phyloP scores from a whole-genome alignment of 78 protist genomes.

The Dictyostelium firmibasis region DNA sequence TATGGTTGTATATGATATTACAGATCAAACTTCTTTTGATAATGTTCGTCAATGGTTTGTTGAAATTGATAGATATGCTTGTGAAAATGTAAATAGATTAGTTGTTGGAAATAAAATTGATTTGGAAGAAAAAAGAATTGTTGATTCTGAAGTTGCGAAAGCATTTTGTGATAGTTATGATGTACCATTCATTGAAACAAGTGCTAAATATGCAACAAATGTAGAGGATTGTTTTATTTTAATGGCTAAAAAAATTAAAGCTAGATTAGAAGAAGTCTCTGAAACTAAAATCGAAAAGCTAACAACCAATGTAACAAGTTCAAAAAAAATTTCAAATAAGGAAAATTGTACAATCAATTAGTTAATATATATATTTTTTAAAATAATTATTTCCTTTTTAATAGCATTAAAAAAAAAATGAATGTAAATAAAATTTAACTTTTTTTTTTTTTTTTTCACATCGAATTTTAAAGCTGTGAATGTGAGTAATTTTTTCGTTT shows the following conservation, averaged over 20 bases:
- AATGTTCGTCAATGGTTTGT: background rate
- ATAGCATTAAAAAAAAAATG: too few species aligned
- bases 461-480: too few species aligned
- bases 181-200: background rate
- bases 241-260: conserved; percentile 95
- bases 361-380: too few species aligned
- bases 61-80: background rate
- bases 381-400: too few species aligned
- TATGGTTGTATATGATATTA: background rate
- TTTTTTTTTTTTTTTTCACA: too few species aligned
- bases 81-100: background rate
- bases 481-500: too few species aligned
- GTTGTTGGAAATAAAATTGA: background rate
- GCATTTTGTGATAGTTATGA: background rate
- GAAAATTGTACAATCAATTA: background rate
- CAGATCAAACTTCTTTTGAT: background rate
- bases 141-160: background rate
- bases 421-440: too few species aligned
- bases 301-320: background rate
- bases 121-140: background rate
- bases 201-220: conserved; percentile 88
- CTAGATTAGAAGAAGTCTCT: conserved; percentile 38
- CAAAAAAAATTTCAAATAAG: background rate
- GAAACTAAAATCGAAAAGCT: background rate
- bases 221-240: conserved; percentile 97